Evolutionary conservation across 306 rosid genomes (phyloP), one percentile per base, ranked within the genome.

Genomic region (Arachis hypogaea): DNA sequence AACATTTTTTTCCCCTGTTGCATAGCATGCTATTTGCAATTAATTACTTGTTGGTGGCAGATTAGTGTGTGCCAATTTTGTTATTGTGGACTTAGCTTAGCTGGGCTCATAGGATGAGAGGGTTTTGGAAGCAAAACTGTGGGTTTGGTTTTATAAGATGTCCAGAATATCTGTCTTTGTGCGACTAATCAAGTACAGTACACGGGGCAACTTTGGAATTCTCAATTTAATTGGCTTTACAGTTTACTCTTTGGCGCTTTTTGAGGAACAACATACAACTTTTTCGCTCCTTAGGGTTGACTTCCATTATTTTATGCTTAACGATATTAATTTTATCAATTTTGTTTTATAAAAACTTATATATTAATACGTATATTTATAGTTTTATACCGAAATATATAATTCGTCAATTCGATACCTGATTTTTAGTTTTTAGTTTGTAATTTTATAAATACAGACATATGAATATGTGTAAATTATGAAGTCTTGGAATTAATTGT

Each of bases 61-160:
- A 14, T 52, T 28, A 57, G 0, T 57, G 9, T 1, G 9, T 59
- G 64, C 18, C 2, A 30, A 28, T 11, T 60, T 59, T 46, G 62
- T 61, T 61, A 47, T 50, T 12, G 14, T 33, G 62, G 42, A 11
- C 6, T 61, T 60, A 43, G 69, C 69, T 49, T 49, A 73, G 77
- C 69, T 73, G 77, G 77, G 77, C 77, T 73, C 77, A 73, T 44
- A 50, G 69, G 54, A 73, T 73, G 3, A 2, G 4, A 33, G 51
- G 77, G 69, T 73, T 73, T 36, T 2, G 8, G 2, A 38, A 40
- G 12, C 29, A 62, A 73, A 73, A 73, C 77, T 73, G 68, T 73
- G 77, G 77, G 62, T 61, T 72, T 50, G 11, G 49, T 66, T 49
- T 9, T 49, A 29, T 47, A 28, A 33, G 11, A 1, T 57, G 59